phyloP scores from a whole-genome alignment of 768 basidiomycete species.

The Pleurotus eryngii region DNA sequence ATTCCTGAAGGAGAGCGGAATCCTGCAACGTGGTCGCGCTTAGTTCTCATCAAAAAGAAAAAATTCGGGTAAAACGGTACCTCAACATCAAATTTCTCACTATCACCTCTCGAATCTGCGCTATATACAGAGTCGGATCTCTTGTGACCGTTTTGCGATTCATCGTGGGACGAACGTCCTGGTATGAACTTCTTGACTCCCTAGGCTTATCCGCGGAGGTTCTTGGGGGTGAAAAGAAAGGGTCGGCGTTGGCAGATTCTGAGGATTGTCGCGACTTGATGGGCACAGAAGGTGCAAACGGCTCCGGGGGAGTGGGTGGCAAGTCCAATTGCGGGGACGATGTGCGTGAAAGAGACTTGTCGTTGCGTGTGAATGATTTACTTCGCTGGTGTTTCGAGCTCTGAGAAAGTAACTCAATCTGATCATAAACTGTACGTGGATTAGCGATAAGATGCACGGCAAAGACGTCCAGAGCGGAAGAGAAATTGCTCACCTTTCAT shows the following conservation, averaged over 20 bases:
- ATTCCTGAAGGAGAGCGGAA: constrained; percentile 65
- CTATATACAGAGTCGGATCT: constrained; percentile 53
- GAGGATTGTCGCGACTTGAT: constrained; percentile 34
- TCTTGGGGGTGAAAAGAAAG: constrained; percentile 34
- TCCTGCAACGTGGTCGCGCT: constrained; percentile 36
- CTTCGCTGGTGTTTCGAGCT: constrained; percentile 56
- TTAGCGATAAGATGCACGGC: constrained; percentile 16
- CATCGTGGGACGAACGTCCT: constrained; percentile 31
- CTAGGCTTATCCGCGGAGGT: constrained; percentile 65
- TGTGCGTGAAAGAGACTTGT: constrained; percentile 38
- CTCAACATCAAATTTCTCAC: constrained; percentile 27
- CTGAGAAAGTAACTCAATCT: constrained; percentile 69
- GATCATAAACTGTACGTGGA: constrained; percentile 60
- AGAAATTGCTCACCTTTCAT: constrained; percentile 66
- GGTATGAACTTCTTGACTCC: constrained; percentile 55
- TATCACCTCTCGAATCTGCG: constrained; percentile 35
- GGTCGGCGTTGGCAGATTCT: constrained; percentile 28
- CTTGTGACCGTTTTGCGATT: constrained; percentile 46
- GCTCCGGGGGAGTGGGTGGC: constrained; percentile 27
- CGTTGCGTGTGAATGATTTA: constrained; percentile 63
- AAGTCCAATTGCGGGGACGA: constrained; percentile 44
- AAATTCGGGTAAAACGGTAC: constrained; percentile 23
- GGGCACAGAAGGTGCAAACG: constrained; percentile 20
- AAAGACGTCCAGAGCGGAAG: constrained; percentile 9
- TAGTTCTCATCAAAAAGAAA: constrained; percentile 7